Conservation (phyloP, 441 rosid species). For the Erodium texanum region DNA sequence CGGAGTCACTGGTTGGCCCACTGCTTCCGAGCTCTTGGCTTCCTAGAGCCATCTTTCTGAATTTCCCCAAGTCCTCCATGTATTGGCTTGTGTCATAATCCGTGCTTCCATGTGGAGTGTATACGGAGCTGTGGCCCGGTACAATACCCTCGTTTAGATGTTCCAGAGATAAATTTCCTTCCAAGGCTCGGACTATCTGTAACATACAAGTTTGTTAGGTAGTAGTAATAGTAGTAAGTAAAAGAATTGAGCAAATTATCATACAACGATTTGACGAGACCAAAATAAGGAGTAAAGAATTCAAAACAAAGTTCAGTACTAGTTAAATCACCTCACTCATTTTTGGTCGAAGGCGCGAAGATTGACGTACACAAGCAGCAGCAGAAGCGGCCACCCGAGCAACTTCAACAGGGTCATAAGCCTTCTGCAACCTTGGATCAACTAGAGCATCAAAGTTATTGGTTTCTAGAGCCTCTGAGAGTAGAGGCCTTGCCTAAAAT, state of each 20-base stretch:
- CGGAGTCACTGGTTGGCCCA: constrained; percentile 64
- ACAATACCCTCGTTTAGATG: constrained; percentile 74
- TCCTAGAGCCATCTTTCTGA: constrained; percentile 75
- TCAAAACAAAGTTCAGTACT: too few species aligned
- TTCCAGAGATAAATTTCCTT: constrained; percentile 66
- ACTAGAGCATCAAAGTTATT: constrained; percentile 57
- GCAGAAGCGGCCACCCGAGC: constrained; percentile 87
- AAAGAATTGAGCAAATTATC: too few species aligned
- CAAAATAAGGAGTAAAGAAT: too few species aligned
- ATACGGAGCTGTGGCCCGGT: constrained; percentile 66
- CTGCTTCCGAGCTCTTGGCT: constrained; percentile 56
- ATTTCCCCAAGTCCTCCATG: constrained; percentile 75
- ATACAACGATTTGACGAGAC: too few species aligned
- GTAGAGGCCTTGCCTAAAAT: constrained; percentile 71
- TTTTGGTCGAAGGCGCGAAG: constrained; percentile 76
- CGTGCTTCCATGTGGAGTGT: constrained; percentile 60
- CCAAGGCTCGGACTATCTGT: constrained; percentile 87
- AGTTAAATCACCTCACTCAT: constrained; percentile 77
- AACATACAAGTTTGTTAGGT: not conserved
- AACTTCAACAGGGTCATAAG: constrained; percentile 64
- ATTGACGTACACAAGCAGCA: constrained; percentile 86
- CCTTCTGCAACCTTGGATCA: constrained; percentile 50
- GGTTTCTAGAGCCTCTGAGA: constrained; percentile 65
- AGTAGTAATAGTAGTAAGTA: too few species aligned
- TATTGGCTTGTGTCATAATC: constrained; percentile 78